Conservation (phyloP, 23 red algal genomes). For the Gracilaria caudata region DNA sequence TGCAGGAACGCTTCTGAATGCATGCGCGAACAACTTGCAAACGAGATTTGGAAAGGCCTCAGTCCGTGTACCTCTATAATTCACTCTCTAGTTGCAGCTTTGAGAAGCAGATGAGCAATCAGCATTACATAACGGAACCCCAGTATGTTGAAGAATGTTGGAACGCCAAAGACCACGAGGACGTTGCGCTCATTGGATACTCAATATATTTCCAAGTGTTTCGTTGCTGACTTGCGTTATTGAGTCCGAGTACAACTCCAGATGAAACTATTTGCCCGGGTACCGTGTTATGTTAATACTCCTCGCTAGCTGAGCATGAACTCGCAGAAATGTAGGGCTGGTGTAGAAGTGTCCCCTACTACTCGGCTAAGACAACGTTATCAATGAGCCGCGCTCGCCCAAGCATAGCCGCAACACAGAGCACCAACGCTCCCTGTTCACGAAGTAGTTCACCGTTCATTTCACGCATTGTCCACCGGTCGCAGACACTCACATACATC, state of each 20-base stretch:
- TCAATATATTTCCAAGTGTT: too few species aligned
- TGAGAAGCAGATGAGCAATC: too few species aligned
- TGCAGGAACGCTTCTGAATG: neutral
- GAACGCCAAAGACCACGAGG: too few species aligned
- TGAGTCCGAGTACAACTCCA: too few species aligned
- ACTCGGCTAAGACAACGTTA: constrained; percentile 73
- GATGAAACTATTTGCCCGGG: too few species aligned
- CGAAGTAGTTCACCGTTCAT: constrained; percentile 2
- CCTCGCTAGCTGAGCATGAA: too few species aligned
- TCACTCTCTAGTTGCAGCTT: too few species aligned
- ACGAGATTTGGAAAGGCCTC: neutral
- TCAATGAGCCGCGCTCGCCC: constrained; percentile 91
- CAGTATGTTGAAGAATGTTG: too few species aligned
- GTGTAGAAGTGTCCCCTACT: neutral
- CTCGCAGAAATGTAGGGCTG: too few species aligned
- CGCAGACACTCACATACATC: constrained; percentile 72
- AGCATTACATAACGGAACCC: too few species aligned
- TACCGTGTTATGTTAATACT: too few species aligned
- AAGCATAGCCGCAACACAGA: constrained; percentile 78
- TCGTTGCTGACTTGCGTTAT: neutral
- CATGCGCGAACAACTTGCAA: neutral
- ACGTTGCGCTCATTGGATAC: too few species aligned
- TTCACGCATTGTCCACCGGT: constrained; percentile 64
- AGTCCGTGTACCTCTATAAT: neutral
- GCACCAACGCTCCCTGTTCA: neutral